Conservation (phyloP, 2,329 filamentous ascomycete species). For the Fusarium aywerte region DNA sequence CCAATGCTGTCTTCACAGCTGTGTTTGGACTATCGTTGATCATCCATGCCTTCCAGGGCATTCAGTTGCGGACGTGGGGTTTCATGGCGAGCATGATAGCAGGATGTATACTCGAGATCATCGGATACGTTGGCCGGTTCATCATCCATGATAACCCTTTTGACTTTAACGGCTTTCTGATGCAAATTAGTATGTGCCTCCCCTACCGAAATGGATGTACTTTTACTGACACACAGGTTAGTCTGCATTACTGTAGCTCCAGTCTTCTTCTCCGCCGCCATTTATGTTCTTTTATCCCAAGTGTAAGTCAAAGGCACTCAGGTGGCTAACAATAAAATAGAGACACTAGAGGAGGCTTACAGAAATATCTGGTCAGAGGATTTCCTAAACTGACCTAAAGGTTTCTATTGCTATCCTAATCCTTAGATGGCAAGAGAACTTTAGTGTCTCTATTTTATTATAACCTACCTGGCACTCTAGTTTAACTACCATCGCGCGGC, state of each 20-base stretch:
- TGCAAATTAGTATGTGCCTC: constrained; percentile 70
- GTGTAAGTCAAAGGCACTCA: constrained; percentile 33
- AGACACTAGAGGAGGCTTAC: no score
- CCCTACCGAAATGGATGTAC: background rate
- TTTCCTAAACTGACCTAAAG: no score
- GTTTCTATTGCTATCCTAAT: no score
- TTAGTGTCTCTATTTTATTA: no score
- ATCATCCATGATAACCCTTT: constrained; percentile 67
- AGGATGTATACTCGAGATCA: constrained; percentile 66
- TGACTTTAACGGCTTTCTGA: constrained; percentile 66
- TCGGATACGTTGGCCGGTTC: constrained; percentile 70
- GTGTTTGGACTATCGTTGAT: constrained; percentile 36
- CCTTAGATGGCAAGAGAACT: no score
- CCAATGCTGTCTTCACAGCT: constrained; percentile 36
- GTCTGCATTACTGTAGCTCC: constrained; percentile 50
- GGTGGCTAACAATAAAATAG: no score
- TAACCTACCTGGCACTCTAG: no score
- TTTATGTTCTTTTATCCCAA: constrained; percentile 46
- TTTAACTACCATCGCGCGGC: no score
- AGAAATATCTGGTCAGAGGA: no score
- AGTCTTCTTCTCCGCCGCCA: constrained; percentile 47
- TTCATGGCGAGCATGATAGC: constrained; percentile 61
- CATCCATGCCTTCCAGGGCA: constrained; percentile 38
- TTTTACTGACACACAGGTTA: constrained; percentile 23
- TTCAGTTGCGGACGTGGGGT: constrained; percentile 45